Evolutionary conservation across 2,329 filamentous ascomycete genomes (phyloP), one percentile per base, ranked within the genome.

Genomic region (Ceratocystis alfenasii): DNA sequence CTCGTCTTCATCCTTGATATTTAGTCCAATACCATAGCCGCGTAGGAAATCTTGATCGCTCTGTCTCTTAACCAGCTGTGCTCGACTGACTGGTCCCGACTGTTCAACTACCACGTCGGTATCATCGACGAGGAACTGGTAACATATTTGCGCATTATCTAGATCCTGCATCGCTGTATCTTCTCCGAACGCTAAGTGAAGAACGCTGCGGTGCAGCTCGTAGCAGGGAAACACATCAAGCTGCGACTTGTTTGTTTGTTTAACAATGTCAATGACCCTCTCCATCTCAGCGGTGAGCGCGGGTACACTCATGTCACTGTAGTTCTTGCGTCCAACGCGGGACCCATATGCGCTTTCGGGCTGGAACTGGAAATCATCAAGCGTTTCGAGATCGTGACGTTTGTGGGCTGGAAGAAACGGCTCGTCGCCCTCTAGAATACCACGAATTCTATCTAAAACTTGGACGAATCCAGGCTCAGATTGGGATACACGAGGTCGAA

Each of bases 351-450:
- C 65, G 3, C 50, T 64, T 30, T 67, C 62, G 4, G 48, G 46
- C 44, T 67, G 65, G 55, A 61, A 62, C 28, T 67, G 65, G 25
- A 67, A 67, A 46, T 67, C 62, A 15, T 67, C 65, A 4, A 67
- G 55, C 15, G 10, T 28, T 33, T 67, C 65, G 7, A 67, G 44
- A 12, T 67, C 65, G 8, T 67, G 44, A 10, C 65, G 65, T 17
- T 64, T 64, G 20, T 55, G 44, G 1, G 62, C 36, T 1, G 65
- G 65, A n/a, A 67, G 62, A 57, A 62, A 67, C 12, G 65, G 62
- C 17, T 55, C 53, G 25, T 55, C 63, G 2, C 65, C 65, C 60
- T 67, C 65, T 25, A 67, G 20, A 45, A 67, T 67, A 30, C 64
- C 65, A 3, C 65, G 65, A 44, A 67, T 64, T 41, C 48, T 53